A percentile compares a stretch with the other conserved stretches of the same genome.
Conservation (phyloP, 2,329 filamentous ascomycete species). For the Nothopassalora personata region DNA sequence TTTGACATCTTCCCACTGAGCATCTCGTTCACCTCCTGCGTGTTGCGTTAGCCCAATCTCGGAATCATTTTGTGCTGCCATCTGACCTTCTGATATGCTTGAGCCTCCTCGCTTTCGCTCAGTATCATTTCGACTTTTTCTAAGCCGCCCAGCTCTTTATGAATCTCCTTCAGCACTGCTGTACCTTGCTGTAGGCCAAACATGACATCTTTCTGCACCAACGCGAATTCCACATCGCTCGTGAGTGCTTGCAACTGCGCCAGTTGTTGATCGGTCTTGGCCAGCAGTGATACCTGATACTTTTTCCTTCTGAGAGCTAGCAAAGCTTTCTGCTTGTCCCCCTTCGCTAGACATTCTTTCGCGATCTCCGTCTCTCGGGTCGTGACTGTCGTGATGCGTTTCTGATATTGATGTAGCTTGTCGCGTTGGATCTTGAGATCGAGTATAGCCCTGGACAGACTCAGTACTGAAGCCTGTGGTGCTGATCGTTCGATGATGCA, state of each 20-base stretch:
- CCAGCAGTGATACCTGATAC: slow-evolving; percentile 85
- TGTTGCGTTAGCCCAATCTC: background rate
- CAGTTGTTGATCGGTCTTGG: slow-evolving; percentile 89
- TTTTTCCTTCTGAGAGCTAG: slow-evolving; percentile 91
- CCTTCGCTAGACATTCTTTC: slow-evolving; percentile 69
- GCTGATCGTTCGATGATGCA: slow-evolving; percentile 26
- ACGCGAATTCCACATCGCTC: slow-evolving; percentile 85
- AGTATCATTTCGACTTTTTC: slow-evolving; percentile 93
- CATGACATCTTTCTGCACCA: slow-evolving; percentile 93
- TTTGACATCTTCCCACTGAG: slow-evolving; percentile 82
- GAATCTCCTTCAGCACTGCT: slow-evolving; percentile 80
- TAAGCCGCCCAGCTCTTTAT: slow-evolving; percentile 91
- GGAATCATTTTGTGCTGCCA: background rate
- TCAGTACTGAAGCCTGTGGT: background rate
- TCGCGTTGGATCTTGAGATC: slow-evolving; percentile 97
- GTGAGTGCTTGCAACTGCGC: slow-evolving; percentile 87
- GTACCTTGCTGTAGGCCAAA: slow-evolving; percentile 92
- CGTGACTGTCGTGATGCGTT: slow-evolving; percentile 79
- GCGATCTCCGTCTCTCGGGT: slow-evolving; percentile 83
- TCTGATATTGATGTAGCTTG: slow-evolving; percentile 93
- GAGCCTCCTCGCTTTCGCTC: slow-evolving; percentile 84
- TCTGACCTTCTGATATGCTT: slow-evolving; percentile 80
- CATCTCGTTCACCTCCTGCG: slow-evolving; percentile 85
- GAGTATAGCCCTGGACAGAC: slow-evolving; percentile 70
- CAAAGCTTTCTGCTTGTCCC: slow-evolving; percentile 75